A percentile compares a stretch with the other conserved stretches of the same genome.
Evolutionary conservation across 768 basidiomycete genomes (phyloP).

Genomic region (Serendipita indica): DNA sequence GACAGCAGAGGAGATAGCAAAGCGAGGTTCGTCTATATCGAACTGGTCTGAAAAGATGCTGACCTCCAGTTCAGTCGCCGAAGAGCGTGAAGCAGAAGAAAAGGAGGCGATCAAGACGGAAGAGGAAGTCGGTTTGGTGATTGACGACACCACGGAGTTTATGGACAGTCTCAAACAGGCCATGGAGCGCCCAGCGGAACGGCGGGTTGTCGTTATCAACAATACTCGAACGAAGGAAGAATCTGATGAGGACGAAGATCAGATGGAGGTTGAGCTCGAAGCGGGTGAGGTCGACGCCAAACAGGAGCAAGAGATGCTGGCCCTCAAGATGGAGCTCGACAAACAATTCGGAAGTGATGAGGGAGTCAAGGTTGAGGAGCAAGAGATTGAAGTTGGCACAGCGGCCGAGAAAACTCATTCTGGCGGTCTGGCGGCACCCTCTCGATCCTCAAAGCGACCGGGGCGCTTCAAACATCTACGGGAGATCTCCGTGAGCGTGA

Average conservation of each 20-base stretch:
- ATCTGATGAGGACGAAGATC: conserved; percentile 34
- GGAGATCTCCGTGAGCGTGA: conserved; percentile 65
- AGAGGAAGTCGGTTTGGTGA: conserved; percentile 49
- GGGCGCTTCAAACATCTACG: conserved; percentile 54
- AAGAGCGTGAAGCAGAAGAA: conserved; percentile 40
- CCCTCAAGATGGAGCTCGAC: conserved; percentile 38
- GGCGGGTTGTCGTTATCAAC: conserved; percentile 12
- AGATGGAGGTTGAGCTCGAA: conserved; percentile 58
- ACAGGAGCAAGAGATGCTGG: conserved; percentile 73
- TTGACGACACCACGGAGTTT: conserved; percentile 96
- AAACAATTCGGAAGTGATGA: conserved; percentile 35
- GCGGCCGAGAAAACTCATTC: conserved; percentile 65
- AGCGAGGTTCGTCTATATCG: conserved; percentile 39
- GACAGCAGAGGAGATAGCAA: conserved; percentile 69
- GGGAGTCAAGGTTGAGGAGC: conserved; percentile 22
- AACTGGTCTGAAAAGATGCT: conserved; percentile 9
- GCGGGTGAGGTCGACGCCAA: conserved; percentile 68
- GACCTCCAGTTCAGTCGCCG: conserved; percentile 37
- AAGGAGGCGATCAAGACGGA: conserved; percentile 29
- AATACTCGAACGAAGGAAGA: conserved; percentile 21
- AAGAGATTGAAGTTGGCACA: conserved; percentile 38
- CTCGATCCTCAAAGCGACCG: conserved; percentile 79
- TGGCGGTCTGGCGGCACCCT: conserved; percentile 82
- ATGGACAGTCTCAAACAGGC: conserved; percentile 40
- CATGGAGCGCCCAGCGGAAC: not conserved